Percentiles rank a stretch among this genome's conserved stretches.
phyloP scores from a whole-genome alignment of 2,329 filamentous ascomycete genomes.

The Clathrospora elynae region DNA sequence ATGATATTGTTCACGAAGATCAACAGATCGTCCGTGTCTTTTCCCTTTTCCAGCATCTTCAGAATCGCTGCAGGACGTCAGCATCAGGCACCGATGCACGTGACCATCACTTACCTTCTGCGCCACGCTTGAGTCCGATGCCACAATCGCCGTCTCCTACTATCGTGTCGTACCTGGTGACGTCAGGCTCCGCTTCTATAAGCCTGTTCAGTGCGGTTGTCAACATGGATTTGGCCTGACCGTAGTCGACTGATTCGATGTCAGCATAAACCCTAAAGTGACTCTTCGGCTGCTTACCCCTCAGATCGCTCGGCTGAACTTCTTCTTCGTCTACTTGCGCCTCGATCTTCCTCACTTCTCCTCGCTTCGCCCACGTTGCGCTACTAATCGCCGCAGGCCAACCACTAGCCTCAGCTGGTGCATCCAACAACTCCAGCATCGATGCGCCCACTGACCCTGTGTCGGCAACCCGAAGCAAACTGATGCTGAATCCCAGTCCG shows the following conservation, averaged over 20 bases:
- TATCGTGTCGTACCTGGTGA: conserved; percentile 74
- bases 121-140: conserved; percentile 81
- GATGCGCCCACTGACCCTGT: conserved; percentile 62
- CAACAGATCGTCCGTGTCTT: conserved; percentile 62
- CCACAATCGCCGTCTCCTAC: conserved; percentile 92
- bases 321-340: conserved; percentile 50
- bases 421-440: conserved; percentile 71
- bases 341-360: conserved; percentile 50
- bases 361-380: conserved; percentile 62
- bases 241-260: conserved; percentile 56
- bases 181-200: conserved; percentile 66
- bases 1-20: conserved; percentile 65
- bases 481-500: conserved; percentile 72
- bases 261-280: conserved; percentile 11
- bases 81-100: conserved; percentile 34
- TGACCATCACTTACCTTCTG: conserved; percentile 62
- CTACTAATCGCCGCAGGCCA: conserved; percentile 67
- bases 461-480: conserved; percentile 66
- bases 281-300: conserved; percentile 46
- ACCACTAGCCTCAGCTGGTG: conserved; percentile 68
- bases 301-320: conserved; percentile 59
- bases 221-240: conserved; percentile 58
- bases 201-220: conserved; percentile 64
- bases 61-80: conserved; percentile 49
- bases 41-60: conserved; percentile 48